phyloP scores from a whole-genome alignment of 192 early-diverging fungal genomes.

The Thoreauomyces humboldtii region DNA sequence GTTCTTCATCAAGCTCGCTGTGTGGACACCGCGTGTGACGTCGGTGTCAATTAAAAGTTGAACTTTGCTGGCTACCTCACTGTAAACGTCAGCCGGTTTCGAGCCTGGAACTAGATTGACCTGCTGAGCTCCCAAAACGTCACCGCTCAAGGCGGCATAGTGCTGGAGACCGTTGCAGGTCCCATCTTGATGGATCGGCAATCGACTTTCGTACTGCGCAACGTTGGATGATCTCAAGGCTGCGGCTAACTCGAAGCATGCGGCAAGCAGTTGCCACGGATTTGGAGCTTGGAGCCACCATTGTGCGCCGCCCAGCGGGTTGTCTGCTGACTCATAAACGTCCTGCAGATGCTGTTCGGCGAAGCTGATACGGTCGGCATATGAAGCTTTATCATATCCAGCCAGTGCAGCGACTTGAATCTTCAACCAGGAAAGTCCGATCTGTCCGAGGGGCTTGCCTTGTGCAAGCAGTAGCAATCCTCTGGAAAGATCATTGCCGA shows the following conservation, averaged over 20 bases:
- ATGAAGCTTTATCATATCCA: constrained; percentile 88
- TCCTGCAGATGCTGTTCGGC: constrained; percentile 73
- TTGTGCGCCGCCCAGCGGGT: constrained; percentile 48
- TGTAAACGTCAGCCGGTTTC: constrained; percentile 86
- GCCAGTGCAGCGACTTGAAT: constrained; percentile 92
- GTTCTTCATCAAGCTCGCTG: constrained; percentile 64
- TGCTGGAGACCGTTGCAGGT: constrained; percentile 99
- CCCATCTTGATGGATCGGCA: constrained; percentile 96
- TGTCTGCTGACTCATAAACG: constrained; percentile 44
- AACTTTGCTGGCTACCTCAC: constrained; percentile 79
- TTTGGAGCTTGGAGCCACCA: constrained; percentile 91
- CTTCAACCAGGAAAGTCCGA: constrained; percentile 87
- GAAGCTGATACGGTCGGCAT: constrained; percentile 78
- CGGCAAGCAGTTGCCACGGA: constrained; percentile 92
- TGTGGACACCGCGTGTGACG: constrained; percentile 53
- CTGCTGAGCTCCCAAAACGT: constrained; percentile 76
- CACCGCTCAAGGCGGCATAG: constrained; percentile 95
- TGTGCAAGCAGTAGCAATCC: constrained; percentile 82
- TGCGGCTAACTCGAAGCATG: constrained; percentile 78
- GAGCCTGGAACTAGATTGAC: constrained; percentile 87
- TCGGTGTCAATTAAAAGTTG: constrained; percentile 66
- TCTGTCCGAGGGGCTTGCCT: constrained; percentile 72
- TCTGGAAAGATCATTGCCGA: constrained; percentile 94
- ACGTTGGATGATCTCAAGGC: constrained; percentile 77
- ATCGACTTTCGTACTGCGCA: constrained; percentile 59